Percentiles rank a stretch among this genome's conserved stretches.
Conservation (phyloP, 805 yeast genomes). For the Candida ponderosae region DNA sequence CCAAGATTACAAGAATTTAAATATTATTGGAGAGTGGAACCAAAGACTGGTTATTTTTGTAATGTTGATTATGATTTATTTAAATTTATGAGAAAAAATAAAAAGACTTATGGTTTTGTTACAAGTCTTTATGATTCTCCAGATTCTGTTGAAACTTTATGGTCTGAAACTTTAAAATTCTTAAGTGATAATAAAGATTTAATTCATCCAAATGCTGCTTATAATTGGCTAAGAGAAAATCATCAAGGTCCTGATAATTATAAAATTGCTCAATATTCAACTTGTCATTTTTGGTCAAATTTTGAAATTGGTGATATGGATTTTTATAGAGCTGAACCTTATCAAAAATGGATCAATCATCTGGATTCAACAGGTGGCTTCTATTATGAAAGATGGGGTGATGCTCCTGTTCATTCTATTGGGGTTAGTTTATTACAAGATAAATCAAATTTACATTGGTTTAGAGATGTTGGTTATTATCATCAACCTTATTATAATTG, state of each 20-base stretch:
- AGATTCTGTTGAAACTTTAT: constrained; percentile 50
- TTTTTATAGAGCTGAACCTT: constrained; percentile 64
- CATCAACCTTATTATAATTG: constrained; percentile 75
- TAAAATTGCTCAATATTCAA: constrained; percentile 35
- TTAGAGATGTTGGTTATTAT: constrained; percentile 72
- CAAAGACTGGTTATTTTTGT: constrained; percentile 59
- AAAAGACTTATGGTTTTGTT: constrained; percentile 69
- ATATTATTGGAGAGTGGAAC: constrained; percentile 82
- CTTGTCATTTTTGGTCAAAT: constrained; percentile 87
- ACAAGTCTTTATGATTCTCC: constrained; percentile 65
- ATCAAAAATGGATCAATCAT: constrained; percentile 51
- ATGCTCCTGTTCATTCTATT: constrained; percentile 82
- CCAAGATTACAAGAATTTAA: constrained; percentile 52
- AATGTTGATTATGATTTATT: constrained; percentile 71
- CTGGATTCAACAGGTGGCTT: constrained; percentile 72
- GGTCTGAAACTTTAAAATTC: constrained; percentile 64
- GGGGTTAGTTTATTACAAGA: constrained; percentile 70
- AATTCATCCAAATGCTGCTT: constrained; percentile 50
- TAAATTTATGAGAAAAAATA: constrained; percentile 59
- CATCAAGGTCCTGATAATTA: constrained; percentile 41
- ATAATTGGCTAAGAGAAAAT: constrained; percentile 56
- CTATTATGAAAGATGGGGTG: constrained; percentile 91
- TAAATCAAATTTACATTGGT: constrained; percentile 70
- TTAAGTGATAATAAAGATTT: constrained; percentile 49
- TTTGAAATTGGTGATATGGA: constrained; percentile 84